A percentile compares a stretch with the other conserved stretches of the same genome.
phyloP scores from a whole-genome alignment of 1,284 basidiomycete species.

The Cryptococcus deneoformans region DNA sequence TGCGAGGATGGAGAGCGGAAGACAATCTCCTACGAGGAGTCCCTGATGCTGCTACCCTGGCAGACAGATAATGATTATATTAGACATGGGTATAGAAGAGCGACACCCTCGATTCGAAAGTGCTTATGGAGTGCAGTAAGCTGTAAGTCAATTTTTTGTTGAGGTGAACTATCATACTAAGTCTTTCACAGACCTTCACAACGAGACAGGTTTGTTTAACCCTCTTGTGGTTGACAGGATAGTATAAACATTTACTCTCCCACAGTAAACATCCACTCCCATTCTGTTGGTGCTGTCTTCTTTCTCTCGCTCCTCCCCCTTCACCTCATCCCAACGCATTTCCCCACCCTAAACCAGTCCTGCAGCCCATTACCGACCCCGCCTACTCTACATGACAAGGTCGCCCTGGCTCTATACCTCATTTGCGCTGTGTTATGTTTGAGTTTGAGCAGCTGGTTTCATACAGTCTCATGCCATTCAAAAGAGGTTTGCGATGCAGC shows the following conservation, averaged over 20 bases:
- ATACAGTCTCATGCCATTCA: conserved; percentile 74
- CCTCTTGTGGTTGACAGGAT: neutral
- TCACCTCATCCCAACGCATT: conserved; percentile 55
- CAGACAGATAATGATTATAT: conserved; percentile 70
- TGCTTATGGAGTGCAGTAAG: conserved; percentile 67
- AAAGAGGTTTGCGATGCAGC: conserved; percentile 54
- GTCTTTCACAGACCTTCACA: conserved; percentile 64
- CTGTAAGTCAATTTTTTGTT: conserved; percentile 56
- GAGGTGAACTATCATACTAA: neutral
- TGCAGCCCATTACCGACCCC: conserved; percentile 20
- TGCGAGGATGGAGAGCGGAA: neutral
- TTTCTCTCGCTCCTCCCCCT: conserved; percentile 60
- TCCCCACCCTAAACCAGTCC: conserved; percentile 24
- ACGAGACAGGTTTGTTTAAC: conserved; percentile 63
- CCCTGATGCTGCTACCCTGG: conserved; percentile 38
- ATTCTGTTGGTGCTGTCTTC: conserved; percentile 69
- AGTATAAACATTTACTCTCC: neutral
- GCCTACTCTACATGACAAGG: conserved; percentile 59
- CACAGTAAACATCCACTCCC: conserved; percentile 85
- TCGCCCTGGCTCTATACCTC: conserved; percentile 67
- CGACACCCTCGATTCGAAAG: conserved; percentile 62
- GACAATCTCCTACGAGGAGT: conserved; percentile 34
- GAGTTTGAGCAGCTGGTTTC: conserved; percentile 69
- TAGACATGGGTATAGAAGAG: conserved; percentile 68
- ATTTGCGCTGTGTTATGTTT: conserved; percentile 72